phyloP scores from a whole-genome alignment of 2,329 filamentous ascomycete genomes.

The Ambrosiella cleistominuta region DNA sequence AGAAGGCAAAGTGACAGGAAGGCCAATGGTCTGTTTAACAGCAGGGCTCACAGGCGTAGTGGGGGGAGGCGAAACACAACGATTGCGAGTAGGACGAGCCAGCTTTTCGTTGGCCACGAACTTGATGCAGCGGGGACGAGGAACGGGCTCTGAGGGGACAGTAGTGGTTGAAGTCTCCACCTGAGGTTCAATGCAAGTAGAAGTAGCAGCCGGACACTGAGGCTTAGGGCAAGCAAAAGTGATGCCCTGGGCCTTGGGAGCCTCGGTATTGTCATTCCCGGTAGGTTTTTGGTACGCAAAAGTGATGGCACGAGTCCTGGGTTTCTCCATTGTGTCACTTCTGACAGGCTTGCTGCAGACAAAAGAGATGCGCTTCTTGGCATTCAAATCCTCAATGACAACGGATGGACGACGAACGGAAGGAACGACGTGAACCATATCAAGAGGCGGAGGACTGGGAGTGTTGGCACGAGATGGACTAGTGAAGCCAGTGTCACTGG shows the following conservation, averaged over 20 bases:
- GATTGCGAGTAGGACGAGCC: slow-evolving; percentile 4
- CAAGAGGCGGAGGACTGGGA: slow-evolving; percentile 67
- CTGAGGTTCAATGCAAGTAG: neutral
- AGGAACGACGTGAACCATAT: slow-evolving; percentile 27
- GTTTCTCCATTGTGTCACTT: neutral
- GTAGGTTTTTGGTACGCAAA: slow-evolving; percentile 3
- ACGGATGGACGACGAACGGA: slow-evolving; percentile 13
- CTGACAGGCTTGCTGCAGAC: slow-evolving; percentile 8
- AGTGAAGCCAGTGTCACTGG: slow-evolving; percentile 83
- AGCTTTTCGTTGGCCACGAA: slow-evolving; percentile 40
- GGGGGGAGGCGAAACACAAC: slow-evolving; percentile 8
- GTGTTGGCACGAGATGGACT: slow-evolving; percentile 78
- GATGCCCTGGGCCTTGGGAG: neutral
- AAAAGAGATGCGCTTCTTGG: slow-evolving; percentile 14
- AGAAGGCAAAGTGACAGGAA: neutral
- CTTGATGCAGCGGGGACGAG: slow-evolving; percentile 49
- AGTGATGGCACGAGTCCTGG: slow-evolving; percentile 6
- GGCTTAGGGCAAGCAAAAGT: slow-evolving; percentile 6
- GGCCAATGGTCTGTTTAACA: neutral
- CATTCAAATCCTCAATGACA: slow-evolving; percentile 7
- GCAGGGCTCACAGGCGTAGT: slow-evolving; percentile 1
- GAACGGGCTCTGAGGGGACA: slow-evolving; percentile 13
- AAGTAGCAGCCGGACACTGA: neutral
- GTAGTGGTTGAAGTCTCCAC: neutral
- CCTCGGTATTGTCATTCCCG: neutral